Conservation (phyloP, 2,329 filamentous ascomycete genomes). For the Sporothrix pallida region DNA sequence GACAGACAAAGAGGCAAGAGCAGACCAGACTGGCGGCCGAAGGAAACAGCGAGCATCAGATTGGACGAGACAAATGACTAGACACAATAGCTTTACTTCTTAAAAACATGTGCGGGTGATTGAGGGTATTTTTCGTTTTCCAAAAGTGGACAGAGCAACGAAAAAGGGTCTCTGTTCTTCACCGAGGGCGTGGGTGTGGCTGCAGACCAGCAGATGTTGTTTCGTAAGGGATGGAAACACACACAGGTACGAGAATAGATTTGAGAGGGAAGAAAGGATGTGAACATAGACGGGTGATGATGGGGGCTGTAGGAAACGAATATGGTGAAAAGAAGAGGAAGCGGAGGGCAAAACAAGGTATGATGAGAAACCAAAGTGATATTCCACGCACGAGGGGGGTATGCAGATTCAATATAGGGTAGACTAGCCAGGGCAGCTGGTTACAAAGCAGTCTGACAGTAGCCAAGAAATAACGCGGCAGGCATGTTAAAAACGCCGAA, state of each 20-base stretch:
- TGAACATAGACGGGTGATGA: neutral
- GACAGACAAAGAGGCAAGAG: neutral
- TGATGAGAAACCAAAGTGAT: neutral
- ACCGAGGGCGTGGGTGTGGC: neutral
- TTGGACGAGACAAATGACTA: neutral
- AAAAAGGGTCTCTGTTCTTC: neutral
- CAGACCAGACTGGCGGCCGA: neutral
- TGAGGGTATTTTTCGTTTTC: neutral
- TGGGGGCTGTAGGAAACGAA: neutral
- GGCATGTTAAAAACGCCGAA: neutral
- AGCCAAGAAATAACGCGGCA: neutral
- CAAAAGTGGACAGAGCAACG: neutral
- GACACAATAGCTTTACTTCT: neutral
- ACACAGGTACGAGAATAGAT: neutral
- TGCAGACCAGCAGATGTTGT: neutral
- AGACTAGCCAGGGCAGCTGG: slow-evolving; percentile 1
- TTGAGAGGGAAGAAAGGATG: neutral
- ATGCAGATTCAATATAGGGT: neutral
- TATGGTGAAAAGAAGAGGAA: neutral
- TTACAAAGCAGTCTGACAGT: neutral
- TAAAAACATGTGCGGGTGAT: slow-evolving; percentile 10
- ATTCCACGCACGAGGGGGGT: neutral
- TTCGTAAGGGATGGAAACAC: neutral
- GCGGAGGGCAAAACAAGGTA: neutral
- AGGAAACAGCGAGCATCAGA: neutral